Percentiles rank a stretch among this genome's conserved stretches.
Conservation (phyloP, 345 rosid species). For the Combretum micranthum region DNA sequence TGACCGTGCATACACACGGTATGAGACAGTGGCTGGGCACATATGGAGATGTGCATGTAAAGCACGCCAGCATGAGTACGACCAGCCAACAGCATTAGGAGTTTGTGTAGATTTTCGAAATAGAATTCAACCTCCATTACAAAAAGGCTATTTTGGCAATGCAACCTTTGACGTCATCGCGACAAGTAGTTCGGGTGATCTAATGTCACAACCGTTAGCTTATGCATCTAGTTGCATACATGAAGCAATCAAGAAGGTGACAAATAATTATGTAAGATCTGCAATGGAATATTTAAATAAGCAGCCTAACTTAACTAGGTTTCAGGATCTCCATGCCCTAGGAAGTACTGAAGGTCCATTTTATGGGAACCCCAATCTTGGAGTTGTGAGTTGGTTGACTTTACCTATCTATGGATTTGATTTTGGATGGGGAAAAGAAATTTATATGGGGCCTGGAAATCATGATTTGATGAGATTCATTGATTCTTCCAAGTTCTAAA, state of each 20-base stretch:
- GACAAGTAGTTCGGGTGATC: slow-evolving; percentile 26
- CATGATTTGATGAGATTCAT: slow-evolving; percentile 43
- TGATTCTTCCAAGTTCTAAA: slow-evolving; percentile 25
- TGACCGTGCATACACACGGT: slow-evolving; percentile 30
- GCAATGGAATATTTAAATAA: slow-evolving; percentile 35
- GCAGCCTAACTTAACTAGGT: slow-evolving; percentile 30
- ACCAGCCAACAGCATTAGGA: slow-evolving; percentile 41
- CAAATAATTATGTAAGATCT: slow-evolving; percentile 24
- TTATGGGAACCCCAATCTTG: slow-evolving; percentile 59
- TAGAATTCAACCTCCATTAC: slow-evolving; percentile 33
- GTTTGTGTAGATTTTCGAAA: slow-evolving; percentile 39
- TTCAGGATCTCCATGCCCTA: slow-evolving; percentile 46
- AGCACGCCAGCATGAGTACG: slow-evolving; percentile 23
- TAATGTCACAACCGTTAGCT: slow-evolving; percentile 32
- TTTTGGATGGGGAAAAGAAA: slow-evolving; percentile 59
- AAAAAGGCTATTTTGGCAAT: slow-evolving; percentile 31
- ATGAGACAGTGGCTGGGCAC: slow-evolving; percentile 30
- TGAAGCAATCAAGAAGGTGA: slow-evolving; percentile 35
- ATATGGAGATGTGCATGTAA: slow-evolving; percentile 34
- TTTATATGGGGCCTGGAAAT: slow-evolving; percentile 45
- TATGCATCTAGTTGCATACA: slow-evolving; percentile 32
- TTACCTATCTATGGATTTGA: slow-evolving; percentile 47
- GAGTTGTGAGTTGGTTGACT: slow-evolving; percentile 53
- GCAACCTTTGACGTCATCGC: slow-evolving; percentile 38
- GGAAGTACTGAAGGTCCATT: slow-evolving; percentile 41